Percentiles rank a stretch among this genome's conserved stretches.
Conservation (phyloP, 768 basidiomycete genomes). For the Kwoniella pini region DNA sequence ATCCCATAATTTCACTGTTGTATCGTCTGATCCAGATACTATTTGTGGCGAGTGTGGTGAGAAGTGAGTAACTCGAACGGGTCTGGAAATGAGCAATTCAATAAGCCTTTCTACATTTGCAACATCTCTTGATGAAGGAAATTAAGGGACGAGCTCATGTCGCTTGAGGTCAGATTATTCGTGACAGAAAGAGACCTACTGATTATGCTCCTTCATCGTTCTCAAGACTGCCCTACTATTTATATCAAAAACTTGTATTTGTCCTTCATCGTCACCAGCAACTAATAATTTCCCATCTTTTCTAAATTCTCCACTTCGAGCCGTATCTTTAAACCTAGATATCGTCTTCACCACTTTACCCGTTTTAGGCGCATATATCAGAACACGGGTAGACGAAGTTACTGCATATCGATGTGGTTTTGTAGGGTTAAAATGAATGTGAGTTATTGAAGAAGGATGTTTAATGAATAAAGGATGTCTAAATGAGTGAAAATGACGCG, state of each 20-base stretch:
- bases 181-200: conserved; percentile 55
- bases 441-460: conserved; percentile 94
- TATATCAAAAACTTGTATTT: conserved; percentile 88
- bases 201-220: conserved; percentile 88
- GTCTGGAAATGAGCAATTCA: conserved; percentile 54
- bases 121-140: background rate
- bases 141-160: background rate
- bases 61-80: conserved; percentile 92
- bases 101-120: no score
- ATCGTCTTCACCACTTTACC: conserved; percentile 97
- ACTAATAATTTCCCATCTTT: conserved; percentile 92
- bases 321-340: conserved; percentile 94
- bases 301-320: conserved; percentile 82
- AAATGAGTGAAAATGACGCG: conserved; percentile 53
- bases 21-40: conserved; percentile 94
- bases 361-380: conserved; percentile 93
- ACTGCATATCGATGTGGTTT: conserved; percentile 94
- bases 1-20: conserved; percentile 91
- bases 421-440: conserved; percentile 82
- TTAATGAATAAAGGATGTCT: conserved; percentile 73
- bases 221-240: conserved; percentile 90
- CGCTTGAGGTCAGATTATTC: background rate
- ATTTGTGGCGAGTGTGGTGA: conserved; percentile 77
- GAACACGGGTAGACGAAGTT: conserved; percentile 86
- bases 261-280: conserved; percentile 90